phyloP scores from a whole-genome alignment of 371 early-diverging fungal genomes.

The Dichotomocladium elegans region DNA sequence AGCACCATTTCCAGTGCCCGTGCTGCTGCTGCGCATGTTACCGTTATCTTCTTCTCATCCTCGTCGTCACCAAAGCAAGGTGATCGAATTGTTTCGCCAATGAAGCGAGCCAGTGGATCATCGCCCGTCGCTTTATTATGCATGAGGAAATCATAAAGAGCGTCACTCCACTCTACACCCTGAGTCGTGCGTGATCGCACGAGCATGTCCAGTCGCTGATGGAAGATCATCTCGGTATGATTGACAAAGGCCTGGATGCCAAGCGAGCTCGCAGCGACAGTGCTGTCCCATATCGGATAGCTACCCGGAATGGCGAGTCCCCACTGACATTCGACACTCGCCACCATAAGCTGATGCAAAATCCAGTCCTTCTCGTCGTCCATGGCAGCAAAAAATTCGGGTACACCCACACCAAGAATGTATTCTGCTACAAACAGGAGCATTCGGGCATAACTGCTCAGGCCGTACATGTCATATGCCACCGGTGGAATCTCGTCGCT shows the following conservation, averaged over 20 bases:
- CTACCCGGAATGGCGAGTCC: conserved; percentile 22
- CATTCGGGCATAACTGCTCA: conserved; percentile 51
- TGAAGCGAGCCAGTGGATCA: neutral
- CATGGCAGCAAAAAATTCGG: conserved; percentile 13
- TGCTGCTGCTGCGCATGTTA: conserved; percentile 1
- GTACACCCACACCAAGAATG: conserved; percentile 22
- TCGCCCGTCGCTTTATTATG: neutral
- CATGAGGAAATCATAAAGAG: neutral
- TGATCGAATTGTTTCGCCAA: neutral
- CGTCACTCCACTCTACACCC: neutral
- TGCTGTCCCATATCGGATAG: conserved; percentile 20
- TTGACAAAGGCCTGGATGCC: conserved; percentile 24
- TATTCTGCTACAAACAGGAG: conserved; percentile 45
- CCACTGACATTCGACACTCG: conserved; percentile 27
- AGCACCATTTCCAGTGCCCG: neutral
- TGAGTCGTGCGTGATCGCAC: neutral
- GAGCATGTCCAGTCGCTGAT: conserved; percentile 10
- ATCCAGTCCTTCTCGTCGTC: conserved; percentile 24
- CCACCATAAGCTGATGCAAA: conserved; percentile 34
- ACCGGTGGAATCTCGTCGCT: conserved; percentile 30
- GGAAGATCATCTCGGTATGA: conserved; percentile 7
- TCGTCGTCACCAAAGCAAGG: neutral
- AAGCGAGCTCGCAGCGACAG: conserved; percentile 8
- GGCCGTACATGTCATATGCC: conserved; percentile 51
- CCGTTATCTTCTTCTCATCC: neutral